Evolutionary conservation across 163 green algal species (phyloP).

Genomic region (Prototheca wickerhamii): DNA sequence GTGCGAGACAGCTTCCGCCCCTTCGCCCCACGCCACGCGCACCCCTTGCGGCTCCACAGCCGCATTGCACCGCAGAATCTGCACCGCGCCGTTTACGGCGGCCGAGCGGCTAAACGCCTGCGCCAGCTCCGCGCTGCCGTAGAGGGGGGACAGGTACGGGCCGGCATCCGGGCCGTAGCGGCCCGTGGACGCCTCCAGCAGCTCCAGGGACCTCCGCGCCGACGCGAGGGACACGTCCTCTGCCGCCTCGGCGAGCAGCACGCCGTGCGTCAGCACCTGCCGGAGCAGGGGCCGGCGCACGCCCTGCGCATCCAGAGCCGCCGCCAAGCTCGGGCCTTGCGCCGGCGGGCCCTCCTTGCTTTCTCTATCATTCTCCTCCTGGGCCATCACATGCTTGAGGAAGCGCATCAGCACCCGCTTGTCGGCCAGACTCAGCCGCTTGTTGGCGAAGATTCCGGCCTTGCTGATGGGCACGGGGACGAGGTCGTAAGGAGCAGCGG

Average conservation of each 20-base stretch:
- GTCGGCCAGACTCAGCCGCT: conserved; percentile 21
- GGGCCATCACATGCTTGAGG: conserved; percentile 25
- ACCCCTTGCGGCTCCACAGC: conserved; percentile 16
- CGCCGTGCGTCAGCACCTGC: conserved; percentile 29
- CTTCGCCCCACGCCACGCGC: conserved; percentile 8
- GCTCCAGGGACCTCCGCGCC: conserved; percentile 11
- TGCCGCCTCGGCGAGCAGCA: conserved; percentile 32
- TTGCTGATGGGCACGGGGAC: conserved; percentile 34
- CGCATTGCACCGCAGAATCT: conserved; percentile 36
- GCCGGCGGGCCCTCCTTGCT: conserved; percentile 20
- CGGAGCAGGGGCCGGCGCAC: conserved; percentile 24
- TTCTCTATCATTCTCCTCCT: conserved; percentile 2
- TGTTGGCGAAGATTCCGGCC: conserved; percentile 52
- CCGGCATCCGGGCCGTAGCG: conserved; percentile 20
- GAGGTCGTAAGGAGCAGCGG: too few species aligned
- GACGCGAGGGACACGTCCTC: background rate
- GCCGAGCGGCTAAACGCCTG: conserved; percentile 39
- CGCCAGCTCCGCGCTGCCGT: conserved; percentile 43
- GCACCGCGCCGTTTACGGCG: conserved; percentile 40
- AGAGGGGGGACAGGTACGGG: conserved; percentile 38
- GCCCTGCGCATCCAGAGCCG: conserved; percentile 24
- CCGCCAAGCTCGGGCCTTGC: conserved; percentile 11
- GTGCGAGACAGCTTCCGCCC: conserved; percentile 19
- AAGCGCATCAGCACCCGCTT: conserved; percentile 56
- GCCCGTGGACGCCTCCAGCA: conserved; percentile 25